Evolutionary conservation across 202 grass and related monocot species (phyloP), one percentile per base, ranked within the genome.

Genomic region (Panicum hallii): DNA sequence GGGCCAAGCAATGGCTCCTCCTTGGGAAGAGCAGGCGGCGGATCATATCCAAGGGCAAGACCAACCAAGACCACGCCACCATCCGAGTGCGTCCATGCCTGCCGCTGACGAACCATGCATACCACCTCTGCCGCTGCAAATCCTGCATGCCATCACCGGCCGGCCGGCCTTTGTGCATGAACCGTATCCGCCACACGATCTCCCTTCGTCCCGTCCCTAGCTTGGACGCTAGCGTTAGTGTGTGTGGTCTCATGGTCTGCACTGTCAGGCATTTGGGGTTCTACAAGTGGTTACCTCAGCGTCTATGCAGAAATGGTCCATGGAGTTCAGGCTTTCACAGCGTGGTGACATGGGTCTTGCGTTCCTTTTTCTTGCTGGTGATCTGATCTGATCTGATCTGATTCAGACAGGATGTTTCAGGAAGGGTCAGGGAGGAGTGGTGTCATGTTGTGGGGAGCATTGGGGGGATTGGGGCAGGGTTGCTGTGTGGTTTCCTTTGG

Each of bases 121-220:
- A 55, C 72, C 72, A 54, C 70, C 70, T 53, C 70, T 73, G 47
- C 48, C 71, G 49, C 72, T 55, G 49, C 49, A 40, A 74, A 74
- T 55, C 36, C 71, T n/a, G 71, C 53, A 69, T 43, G 76, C 42
- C 72, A 73, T 72, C 65, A 82, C 65, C 17, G 63, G 3, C n/a
- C 9, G 26, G 28, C 36, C 11, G 36, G 36, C 26, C 12, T 42
- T 30, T 22, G 63, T 84, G 52, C 76, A 84, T 49, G 89, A 84
- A 87, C 62, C 76, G 50, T 71, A 84, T 90, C 89, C 81, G 30
- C 20, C 54, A 9, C 81, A 12, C 70, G 62, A 83, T 87, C 84
- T 76, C 28, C 11, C 80, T 47, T 79, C 80, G 80, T 83, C 80
- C 14, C 63, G 2, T 80, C 23, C 7, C 69, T 72, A 60, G 40